Evolutionary conservation across 176 grass and related monocot genomes (phyloP).

Genomic region (Phragmites australis): DNA sequence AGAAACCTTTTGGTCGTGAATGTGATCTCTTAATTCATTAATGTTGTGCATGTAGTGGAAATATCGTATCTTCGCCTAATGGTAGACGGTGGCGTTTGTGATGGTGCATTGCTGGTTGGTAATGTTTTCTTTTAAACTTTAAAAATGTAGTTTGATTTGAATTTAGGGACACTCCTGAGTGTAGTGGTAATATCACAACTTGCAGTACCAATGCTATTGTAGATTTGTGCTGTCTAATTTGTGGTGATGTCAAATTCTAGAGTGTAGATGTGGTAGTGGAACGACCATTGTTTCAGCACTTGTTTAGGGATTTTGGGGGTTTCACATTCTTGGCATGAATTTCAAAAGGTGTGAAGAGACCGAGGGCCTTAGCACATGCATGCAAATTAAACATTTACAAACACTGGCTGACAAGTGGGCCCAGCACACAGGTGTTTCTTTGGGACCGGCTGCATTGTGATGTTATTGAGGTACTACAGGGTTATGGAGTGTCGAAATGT

Average conservation of each 20-base stretch:
- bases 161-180: not conserved
- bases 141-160: constrained; percentile 27
- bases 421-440: not conserved
- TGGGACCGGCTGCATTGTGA: not conserved
- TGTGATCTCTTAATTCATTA: constrained; percentile 15
- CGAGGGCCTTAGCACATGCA: not conserved
- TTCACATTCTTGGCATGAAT: not conserved
- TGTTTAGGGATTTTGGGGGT: not conserved
- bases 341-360: not conserved
- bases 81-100: not conserved
- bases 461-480: not conserved
- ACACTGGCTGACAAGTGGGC: not conserved
- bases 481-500: constrained; percentile 1
- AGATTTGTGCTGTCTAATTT: not conserved
- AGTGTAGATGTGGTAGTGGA: not conserved
- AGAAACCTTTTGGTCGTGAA: not conserved
- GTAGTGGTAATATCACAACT: not conserved
- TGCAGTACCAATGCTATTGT: not conserved
- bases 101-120: not conserved
- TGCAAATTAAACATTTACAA: constrained; percentile 2
- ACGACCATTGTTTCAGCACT: not conserved
- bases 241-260: not conserved
- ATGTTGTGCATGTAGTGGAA: not conserved
- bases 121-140: not conserved
- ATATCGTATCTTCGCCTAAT: not conserved